Conservation (phyloP, 2,329 filamentous ascomycete species). For the Falciphora oryzae region DNA sequence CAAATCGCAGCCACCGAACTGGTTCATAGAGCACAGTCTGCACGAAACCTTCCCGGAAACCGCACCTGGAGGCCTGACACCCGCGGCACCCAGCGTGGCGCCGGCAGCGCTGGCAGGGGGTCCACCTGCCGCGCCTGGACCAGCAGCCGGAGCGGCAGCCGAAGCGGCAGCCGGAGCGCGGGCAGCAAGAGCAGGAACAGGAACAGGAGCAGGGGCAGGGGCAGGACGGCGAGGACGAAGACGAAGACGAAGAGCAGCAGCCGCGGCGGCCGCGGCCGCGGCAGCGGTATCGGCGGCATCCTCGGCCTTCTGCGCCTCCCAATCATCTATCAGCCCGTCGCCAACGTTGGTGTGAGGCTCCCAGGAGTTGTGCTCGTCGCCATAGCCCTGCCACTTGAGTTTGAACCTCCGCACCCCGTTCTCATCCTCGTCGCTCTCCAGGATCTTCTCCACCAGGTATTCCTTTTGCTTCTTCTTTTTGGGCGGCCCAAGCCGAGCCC, state of each 20-base stretch:
- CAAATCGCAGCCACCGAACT: neutral
- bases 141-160: too few relatives aligned
- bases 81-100: too few relatives aligned
- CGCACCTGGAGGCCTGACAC: too few relatives aligned
- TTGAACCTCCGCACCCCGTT: neutral
- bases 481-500: neutral
- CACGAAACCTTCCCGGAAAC: neutral
- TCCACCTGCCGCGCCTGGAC: too few relatives aligned
- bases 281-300: too few relatives aligned
- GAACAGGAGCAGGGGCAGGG: too few relatives aligned
- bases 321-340: neutral
- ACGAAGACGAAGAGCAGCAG: neutral
- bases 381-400: neutral
- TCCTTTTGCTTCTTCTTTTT: neutral
- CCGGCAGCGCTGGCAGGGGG: too few relatives aligned
- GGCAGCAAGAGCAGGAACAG: neutral
- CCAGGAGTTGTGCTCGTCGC: neutral
- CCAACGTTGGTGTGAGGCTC: neutral
- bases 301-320: neutral
- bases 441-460: neutral
- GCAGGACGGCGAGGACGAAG: too few relatives aligned
- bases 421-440: neutral
- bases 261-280: too few relatives aligned
- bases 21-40: neutral
- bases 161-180: neutral